Percentiles rank a stretch among this genome's conserved stretches.
Conservation (phyloP, 192 early-diverging fungal genomes). For the Neocallimastix lanati region DNA sequence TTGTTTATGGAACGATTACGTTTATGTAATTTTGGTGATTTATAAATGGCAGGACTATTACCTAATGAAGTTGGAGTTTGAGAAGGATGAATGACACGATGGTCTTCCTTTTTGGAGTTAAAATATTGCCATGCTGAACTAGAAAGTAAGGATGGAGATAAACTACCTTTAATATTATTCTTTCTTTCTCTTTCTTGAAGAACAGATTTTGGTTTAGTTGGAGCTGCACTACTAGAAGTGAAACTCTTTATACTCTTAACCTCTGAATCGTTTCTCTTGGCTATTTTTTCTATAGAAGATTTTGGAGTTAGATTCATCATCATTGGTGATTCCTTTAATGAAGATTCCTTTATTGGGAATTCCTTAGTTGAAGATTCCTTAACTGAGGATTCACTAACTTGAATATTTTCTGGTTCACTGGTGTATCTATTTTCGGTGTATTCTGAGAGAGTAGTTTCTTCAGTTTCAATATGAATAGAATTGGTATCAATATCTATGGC, state of each 20-base stretch:
- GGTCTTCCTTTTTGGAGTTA: neutral
- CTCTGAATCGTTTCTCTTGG: neutral
- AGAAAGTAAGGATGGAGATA: neutral
- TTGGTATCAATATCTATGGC: neutral
- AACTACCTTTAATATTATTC: neutral
- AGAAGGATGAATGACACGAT: neutral
- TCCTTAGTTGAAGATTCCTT: too few species aligned
- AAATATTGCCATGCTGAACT: neutral
- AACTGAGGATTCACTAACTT: neutral
- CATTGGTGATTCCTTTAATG: too few species aligned
- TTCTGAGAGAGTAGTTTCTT: neutral
- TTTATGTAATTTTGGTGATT: neutral
- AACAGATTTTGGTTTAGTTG: neutral
- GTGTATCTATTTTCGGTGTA: neutral
- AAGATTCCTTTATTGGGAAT: too few species aligned
- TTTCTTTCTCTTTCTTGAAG: neutral
- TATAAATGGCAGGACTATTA: neutral
- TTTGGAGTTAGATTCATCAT: neutral
- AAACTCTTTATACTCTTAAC: neutral
- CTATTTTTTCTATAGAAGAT: neutral
- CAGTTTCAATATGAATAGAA: neutral
- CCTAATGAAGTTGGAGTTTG: neutral
- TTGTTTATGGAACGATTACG: neutral
- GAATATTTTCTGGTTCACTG: neutral
- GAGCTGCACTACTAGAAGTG: neutral